phyloP scores from a whole-genome alignment of 2,329 filamentous ascomycete species.

The Coniochaeta hoffmannii region DNA sequence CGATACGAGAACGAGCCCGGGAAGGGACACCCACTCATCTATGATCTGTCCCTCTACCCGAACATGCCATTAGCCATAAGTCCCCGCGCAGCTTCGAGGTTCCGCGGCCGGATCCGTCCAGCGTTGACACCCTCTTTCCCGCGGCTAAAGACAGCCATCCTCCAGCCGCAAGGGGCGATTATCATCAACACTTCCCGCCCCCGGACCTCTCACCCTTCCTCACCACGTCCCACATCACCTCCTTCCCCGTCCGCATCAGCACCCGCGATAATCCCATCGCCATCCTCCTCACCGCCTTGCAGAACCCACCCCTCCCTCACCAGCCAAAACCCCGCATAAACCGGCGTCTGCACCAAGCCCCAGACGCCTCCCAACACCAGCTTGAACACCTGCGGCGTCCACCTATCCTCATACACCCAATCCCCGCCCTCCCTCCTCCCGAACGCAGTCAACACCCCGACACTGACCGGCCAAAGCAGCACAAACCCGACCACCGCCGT shows the following conservation, averaged over 20 bases:
- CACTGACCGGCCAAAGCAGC: conserved; percentile 33
- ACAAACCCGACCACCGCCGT: conserved; percentile 30
- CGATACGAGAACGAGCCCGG: too few species aligned
- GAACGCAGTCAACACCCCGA: conserved; percentile 33
- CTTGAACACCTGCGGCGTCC: conserved; percentile 44
- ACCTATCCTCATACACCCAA: conserved; percentile 32
- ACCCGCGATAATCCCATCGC: neutral
- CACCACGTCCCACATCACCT: neutral
- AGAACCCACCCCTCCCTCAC: conserved; percentile 36
- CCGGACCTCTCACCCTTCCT: neutral
- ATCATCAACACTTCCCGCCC: too few species aligned
- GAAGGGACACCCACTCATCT: too few species aligned
- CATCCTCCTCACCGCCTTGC: neutral
- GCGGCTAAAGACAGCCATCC: too few species aligned
- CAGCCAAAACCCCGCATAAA: conserved; percentile 43
- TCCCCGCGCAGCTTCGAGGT: too few species aligned
- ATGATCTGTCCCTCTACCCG: too few species aligned
- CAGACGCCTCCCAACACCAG: conserved; percentile 37
- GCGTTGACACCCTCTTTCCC: too few species aligned
- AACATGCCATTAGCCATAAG: too few species aligned
- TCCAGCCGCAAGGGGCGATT: too few species aligned
- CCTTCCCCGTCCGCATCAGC: neutral
- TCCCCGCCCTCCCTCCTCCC: conserved; percentile 31
- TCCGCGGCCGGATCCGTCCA: too few species aligned
- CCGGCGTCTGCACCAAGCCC: conserved; percentile 37